Percentiles rank a stretch among this genome's conserved stretches.
Conservation (phyloP, 164 flowering plant species). For the Aristolochia californica region DNA sequence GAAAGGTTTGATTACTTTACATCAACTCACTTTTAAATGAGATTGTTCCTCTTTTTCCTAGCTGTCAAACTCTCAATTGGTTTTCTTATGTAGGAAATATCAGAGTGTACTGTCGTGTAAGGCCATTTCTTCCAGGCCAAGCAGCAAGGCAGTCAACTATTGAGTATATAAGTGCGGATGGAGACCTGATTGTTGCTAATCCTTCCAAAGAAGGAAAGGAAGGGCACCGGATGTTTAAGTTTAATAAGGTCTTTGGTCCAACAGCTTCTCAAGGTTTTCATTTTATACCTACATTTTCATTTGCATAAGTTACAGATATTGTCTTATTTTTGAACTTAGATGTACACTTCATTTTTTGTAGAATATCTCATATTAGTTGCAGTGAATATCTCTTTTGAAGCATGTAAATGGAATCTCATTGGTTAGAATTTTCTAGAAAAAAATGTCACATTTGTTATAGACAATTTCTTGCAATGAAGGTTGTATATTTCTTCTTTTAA, state of each 20-base stretch:
- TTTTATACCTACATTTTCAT: neutral
- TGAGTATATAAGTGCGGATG: conserved; percentile 81
- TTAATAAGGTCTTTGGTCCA: conserved; percentile 83
- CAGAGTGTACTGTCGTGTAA: conserved; percentile 86
- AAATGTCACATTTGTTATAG: neutral
- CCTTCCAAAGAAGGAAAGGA: conserved; percentile 84
- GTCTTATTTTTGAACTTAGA: neutral
- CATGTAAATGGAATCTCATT: too few species aligned
- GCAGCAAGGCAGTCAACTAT: conserved; percentile 58
- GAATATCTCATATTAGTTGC: neutral
- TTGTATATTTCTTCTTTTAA: neutral
- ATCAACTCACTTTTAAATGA: neutral
- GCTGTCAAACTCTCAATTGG: conserved; percentile 7
- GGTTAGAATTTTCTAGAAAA: neutral
- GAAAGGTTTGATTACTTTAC: conserved; percentile 48
- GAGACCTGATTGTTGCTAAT: conserved; percentile 70
- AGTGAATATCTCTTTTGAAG: neutral
- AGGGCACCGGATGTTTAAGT: conserved; percentile 59
- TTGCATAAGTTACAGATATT: neutral
- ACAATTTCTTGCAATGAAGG: too few species aligned
- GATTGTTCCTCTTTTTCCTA: neutral
- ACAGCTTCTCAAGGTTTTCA: conserved; percentile 70
- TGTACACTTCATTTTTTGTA: neutral
- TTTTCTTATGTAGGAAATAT: conserved; percentile 54
- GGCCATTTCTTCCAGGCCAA: conserved; percentile 86